Evolutionary conservation across 1,284 basidiomycete species (phyloP).

Genomic region (Hemileia vastatrix): DNA sequence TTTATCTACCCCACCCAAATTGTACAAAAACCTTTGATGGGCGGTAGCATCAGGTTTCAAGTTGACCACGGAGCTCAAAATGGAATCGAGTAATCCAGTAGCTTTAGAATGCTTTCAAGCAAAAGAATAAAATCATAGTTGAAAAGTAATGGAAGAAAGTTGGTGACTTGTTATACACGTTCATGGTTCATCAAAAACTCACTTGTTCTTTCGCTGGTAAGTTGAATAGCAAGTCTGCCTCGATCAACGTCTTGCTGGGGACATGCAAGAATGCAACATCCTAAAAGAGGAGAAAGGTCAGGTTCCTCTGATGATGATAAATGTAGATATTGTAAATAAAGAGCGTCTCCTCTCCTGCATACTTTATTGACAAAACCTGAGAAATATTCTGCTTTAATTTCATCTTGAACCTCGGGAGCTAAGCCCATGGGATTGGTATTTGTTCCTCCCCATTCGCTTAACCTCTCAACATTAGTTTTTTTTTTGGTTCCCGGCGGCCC

Average conservation of each 20-base stretch:
- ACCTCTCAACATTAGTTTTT: constrained; percentile 19
- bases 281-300: constrained; percentile 41
- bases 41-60: constrained; percentile 56
- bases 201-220: constrained; percentile 78
- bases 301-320: constrained; percentile 45
- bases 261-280: constrained; percentile 82
- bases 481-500: constrained; percentile 24
- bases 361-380: constrained; percentile 27
- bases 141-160: constrained; percentile 41
- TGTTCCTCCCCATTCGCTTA: constrained; percentile 23
- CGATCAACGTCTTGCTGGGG: constrained; percentile 64
- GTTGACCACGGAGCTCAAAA: constrained; percentile 48
- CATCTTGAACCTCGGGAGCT: constrained; percentile 14
- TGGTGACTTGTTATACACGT: constrained; percentile 44
- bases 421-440: constrained; percentile 22
- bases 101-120: background rate
- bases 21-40: constrained; percentile 54
- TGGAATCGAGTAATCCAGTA: background rate
- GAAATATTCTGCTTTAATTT: constrained; percentile 29
- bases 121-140: background rate
- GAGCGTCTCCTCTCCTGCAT: constrained; percentile 19
- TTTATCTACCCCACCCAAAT: constrained; percentile 52
- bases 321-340: constrained; percentile 15
- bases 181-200: constrained; percentile 23
- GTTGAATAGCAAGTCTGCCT: constrained; percentile 85